Conservation (phyloP, 2,329 filamentous ascomycete genomes). For the Sarocladiaceae sp. region DNA sequence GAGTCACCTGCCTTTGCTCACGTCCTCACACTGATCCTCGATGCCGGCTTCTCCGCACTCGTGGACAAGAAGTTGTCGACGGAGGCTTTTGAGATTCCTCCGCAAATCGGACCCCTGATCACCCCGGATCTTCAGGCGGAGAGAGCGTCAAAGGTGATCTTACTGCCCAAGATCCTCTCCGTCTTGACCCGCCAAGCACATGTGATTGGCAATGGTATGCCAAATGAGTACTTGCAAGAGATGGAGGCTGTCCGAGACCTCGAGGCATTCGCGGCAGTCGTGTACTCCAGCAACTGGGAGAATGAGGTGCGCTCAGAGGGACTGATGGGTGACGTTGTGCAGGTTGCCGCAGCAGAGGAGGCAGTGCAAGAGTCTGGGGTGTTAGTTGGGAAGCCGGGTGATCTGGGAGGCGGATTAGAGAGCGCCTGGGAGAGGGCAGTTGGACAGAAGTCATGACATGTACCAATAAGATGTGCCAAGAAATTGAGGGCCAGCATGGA, state of each 20-base stretch:
- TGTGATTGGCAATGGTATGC: constrained; percentile 74
- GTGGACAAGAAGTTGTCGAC: constrained; percentile 77
- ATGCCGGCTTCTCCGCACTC: constrained; percentile 80
- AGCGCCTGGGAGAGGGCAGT: constrained; percentile 65
- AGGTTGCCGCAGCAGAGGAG: constrained; percentile 22
- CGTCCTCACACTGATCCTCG: constrained; percentile 80
- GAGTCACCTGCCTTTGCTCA: constrained; percentile 89
- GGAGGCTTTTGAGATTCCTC: constrained; percentile 65
- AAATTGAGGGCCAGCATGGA: not conserved
- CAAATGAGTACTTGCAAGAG: constrained; percentile 65
- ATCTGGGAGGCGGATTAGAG: constrained; percentile 46
- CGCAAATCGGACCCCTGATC: constrained; percentile 23
- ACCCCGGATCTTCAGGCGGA: constrained; percentile 47
- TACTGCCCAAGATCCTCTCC: constrained; percentile 82
- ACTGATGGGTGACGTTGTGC: constrained; percentile 32
- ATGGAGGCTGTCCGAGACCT: constrained; percentile 75
- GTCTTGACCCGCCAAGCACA: constrained; percentile 90
- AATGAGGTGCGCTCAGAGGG: constrained; percentile 53
- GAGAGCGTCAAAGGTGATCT: constrained; percentile 54
- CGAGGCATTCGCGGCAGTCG: constrained; percentile 80
- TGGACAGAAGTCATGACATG: constrained; percentile 20
- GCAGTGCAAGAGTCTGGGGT: constrained; percentile 42
- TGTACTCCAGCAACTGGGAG: constrained; percentile 82
- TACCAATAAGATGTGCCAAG: not conserved
- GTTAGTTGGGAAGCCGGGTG: constrained; percentile 42